Evolutionary conservation across 306 rosid species (phyloP).

Genomic region (Cucurbita argyrosperma): DNA sequence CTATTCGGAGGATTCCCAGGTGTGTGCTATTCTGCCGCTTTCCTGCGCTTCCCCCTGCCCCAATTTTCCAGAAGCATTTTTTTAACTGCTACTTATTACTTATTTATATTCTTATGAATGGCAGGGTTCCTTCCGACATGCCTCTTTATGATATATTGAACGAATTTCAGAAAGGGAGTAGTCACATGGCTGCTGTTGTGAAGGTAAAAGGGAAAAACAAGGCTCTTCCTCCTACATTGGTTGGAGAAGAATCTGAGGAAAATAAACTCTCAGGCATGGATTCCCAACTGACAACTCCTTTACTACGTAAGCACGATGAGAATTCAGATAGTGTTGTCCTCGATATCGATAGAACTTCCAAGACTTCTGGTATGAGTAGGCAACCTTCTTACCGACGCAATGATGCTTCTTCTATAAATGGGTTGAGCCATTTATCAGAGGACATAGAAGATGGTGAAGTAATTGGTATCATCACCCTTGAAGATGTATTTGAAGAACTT

Average conservation of each 20-base stretch:
- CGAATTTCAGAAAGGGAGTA: slow-evolving; percentile 94
- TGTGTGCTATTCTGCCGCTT: slow-evolving; percentile 10
- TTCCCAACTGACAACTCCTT: slow-evolving; percentile 51
- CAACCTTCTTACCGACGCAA: slow-evolving; percentile 17
- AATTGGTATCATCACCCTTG: slow-evolving; percentile 88
- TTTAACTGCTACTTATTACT: neutral
- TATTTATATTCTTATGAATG: neutral
- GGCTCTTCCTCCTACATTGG: slow-evolving; percentile 19
- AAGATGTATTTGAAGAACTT: slow-evolving; percentile 98
- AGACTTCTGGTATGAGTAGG: slow-evolving; percentile 17
- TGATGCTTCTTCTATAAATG: slow-evolving; percentile 24
- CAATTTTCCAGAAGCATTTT: neutral
- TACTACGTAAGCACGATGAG: slow-evolving; percentile 39
- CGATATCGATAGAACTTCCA: slow-evolving; percentile 54
- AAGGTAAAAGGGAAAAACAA: slow-evolving; percentile 49
- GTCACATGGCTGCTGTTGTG: slow-evolving; percentile 99
- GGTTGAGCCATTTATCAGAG: slow-evolving; percentile 23
- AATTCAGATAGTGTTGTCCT: slow-evolving; percentile 31
- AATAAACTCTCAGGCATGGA: slow-evolving; percentile 14
- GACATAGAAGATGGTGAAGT: slow-evolving; percentile 87
- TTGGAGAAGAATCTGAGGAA: slow-evolving; percentile 36
- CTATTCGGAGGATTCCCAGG: slow-evolving; percentile 91
- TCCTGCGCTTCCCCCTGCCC: neutral
- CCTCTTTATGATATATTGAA: slow-evolving; percentile 92
- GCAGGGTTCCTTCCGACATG: slow-evolving; percentile 95